These are phyloP conservation scores for Calendula officinalis DNA, from an alignment of 129 eudicot genomes.

Conservation along the genomic window DNA sequence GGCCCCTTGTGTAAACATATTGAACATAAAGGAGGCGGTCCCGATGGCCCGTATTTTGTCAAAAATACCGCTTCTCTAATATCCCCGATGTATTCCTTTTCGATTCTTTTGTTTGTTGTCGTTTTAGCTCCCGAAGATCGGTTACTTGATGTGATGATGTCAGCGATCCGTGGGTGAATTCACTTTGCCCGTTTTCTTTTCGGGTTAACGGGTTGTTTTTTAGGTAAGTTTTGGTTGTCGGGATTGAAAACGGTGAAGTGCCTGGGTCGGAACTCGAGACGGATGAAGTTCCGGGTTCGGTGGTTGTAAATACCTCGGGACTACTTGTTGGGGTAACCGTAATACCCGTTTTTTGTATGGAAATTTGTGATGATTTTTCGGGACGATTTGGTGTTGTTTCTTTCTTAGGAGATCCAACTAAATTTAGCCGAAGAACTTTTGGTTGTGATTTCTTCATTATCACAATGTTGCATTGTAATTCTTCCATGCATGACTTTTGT, in stretches of 20 bases:
- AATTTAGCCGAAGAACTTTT: constrained; percentile 78
- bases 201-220: constrained; percentile 30
- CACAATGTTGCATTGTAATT: constrained; percentile 87
- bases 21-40: constrained; percentile 94
- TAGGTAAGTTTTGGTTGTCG: constrained; percentile 28
- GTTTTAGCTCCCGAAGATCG: constrained; percentile 33
- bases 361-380: constrained; percentile 29
- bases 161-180: constrained; percentile 69
- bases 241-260: constrained; percentile 69
- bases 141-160: constrained; percentile 36
- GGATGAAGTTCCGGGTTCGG: constrained; percentile 86
- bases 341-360: constrained; percentile 38
- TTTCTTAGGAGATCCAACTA: constrained; percentile 61
- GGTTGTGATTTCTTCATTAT: constrained; percentile 87
- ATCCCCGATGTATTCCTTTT: constrained; percentile 53
- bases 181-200: constrained; percentile 32
- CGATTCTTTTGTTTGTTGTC: constrained; percentile 37
- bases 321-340: constrained; percentile 92
- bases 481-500: constrained; percentile 85
- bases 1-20: constrained; percentile 97
- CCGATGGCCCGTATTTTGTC: constrained; percentile 55
- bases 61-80: constrained; percentile 80
- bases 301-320: constrained; percentile 80
- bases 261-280: constrained; percentile 94
- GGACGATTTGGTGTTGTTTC: constrained; percentile 33